Conservation (phyloP, 495 filamentous ascomycete genomes). For the Aspergillus nanangensis region DNA sequence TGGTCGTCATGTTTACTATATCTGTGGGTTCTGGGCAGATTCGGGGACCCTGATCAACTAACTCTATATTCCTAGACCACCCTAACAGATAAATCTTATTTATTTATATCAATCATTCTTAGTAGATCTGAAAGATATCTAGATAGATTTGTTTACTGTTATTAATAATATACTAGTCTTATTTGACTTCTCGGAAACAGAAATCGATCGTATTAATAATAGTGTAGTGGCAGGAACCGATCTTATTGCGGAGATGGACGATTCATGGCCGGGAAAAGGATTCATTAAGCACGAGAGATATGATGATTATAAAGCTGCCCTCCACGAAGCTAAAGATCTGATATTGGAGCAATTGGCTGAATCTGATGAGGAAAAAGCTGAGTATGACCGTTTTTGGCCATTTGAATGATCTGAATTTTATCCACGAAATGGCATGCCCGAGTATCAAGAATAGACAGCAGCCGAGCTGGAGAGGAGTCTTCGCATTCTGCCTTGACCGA, state of each 20-base stretch:
- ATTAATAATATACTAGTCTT: constrained; percentile 21
- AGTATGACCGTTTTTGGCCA: constrained; percentile 27
- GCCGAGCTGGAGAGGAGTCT: too few relatives aligned
- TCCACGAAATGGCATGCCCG: too few relatives aligned
- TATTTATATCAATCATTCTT: constrained; percentile 23
- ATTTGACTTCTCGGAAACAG: constrained; percentile 24
- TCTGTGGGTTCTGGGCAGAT: too few relatives aligned
- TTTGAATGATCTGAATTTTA: constrained; percentile 34
- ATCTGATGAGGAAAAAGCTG: constrained; percentile 26
- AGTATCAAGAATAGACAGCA: too few relatives aligned
- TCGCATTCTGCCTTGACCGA: too few relatives aligned
- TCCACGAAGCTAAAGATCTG: constrained; percentile 21
- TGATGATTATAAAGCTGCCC: constrained; percentile 25
- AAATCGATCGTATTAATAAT: constrained; percentile 26
- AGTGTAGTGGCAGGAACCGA: constrained; percentile 30
- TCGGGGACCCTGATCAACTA: too few relatives aligned
- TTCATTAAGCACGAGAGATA: constrained; percentile 31
- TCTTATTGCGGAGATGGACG: constrained; percentile 22
- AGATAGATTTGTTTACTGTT: constrained; percentile 23
- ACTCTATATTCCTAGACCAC: too few relatives aligned
- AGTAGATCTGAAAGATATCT: constrained; percentile 27
- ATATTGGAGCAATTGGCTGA: constrained; percentile 28
- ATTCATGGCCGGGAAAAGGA: constrained; percentile 32
- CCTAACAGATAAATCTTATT: too few relatives aligned
- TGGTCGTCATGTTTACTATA: too few relatives aligned